These are phyloP conservation scores for Ceratobasidium sp. DNA, from an alignment of 1,284 basidiomycete species.

Conservation along the genomic window DNA sequence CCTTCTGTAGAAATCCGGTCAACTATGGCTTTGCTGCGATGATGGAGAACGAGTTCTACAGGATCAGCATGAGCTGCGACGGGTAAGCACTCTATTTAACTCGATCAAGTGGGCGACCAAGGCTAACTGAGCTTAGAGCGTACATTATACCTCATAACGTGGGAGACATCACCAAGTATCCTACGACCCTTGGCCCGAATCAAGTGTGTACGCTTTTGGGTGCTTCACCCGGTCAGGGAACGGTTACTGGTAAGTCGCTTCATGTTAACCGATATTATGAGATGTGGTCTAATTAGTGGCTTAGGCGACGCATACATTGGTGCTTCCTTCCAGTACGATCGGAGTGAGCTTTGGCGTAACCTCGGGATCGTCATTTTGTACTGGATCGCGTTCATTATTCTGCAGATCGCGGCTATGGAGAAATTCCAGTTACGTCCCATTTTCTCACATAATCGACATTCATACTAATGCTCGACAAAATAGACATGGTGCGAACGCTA, in stretches of 20 bases:
- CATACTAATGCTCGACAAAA: slow-evolving; percentile 51
- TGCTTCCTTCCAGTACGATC: slow-evolving; percentile 53
- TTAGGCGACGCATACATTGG: slow-evolving; percentile 39
- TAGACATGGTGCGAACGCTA: slow-evolving; percentile 65
- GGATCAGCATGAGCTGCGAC: slow-evolving; percentile 61
- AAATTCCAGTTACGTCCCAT: slow-evolving; percentile 69
- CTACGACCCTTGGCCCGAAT: slow-evolving; percentile 60
- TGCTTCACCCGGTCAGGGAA: slow-evolving; percentile 47
- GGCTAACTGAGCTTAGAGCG: slow-evolving; percentile 54
- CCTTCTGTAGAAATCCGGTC: slow-evolving; percentile 77
- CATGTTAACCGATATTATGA: slow-evolving; percentile 49
- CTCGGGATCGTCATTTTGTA: slow-evolving; percentile 66
- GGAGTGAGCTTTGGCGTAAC: slow-evolving; percentile 57
- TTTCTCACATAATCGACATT: not conserved
- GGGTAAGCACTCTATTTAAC: slow-evolving; percentile 57
- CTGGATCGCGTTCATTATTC: slow-evolving; percentile 75
- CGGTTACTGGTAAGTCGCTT: slow-evolving; percentile 46
- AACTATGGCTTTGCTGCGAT: slow-evolving; percentile 85
- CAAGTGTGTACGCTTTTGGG: slow-evolving; percentile 53
- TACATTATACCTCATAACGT: slow-evolving; percentile 82
- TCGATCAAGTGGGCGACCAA: slow-evolving; percentile 67
- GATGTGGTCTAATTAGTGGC: slow-evolving; percentile 60
- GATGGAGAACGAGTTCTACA: slow-evolving; percentile 88
- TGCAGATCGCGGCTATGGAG: slow-evolving; percentile 73
- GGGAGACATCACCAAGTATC: slow-evolving; percentile 73